phyloP scores from a whole-genome alignment of 1,284 basidiomycete species.

The Porodaedalea pini region DNA sequence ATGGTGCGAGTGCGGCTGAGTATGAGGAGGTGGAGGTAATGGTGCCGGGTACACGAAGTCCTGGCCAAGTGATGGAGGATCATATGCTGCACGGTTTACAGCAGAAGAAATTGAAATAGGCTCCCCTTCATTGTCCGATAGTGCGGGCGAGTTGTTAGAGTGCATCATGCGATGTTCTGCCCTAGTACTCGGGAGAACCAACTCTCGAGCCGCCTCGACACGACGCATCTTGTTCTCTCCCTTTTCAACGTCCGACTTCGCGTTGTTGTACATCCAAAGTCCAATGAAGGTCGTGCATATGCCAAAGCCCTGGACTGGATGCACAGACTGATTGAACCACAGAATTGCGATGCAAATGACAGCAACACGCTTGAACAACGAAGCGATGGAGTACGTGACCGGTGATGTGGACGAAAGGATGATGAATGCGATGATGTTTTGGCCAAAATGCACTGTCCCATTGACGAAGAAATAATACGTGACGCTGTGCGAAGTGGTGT shows the following conservation, averaged over 20 bases:
- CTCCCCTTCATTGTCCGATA: constrained; percentile 19
- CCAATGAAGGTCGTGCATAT: constrained; percentile 89
- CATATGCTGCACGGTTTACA: constrained; percentile 18
- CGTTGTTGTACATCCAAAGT: constrained; percentile 94
- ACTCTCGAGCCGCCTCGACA: constrained; percentile 76
- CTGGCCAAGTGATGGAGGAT: constrained; percentile 19
- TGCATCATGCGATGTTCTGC: constrained; percentile 47
- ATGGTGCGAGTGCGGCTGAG: constrained; percentile 18
- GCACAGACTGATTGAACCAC: constrained; percentile 92
- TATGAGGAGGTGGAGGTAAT: constrained; percentile 14
- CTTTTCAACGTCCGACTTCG: constrained; percentile 89
- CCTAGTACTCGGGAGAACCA: constrained; percentile 70
- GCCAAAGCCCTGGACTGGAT: constrained; percentile 81
- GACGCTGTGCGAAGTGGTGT: constrained; percentile 52
- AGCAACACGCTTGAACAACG: constrained; percentile 94
- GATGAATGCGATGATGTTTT: constrained; percentile 96
- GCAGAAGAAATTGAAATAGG: constrained; percentile 18
- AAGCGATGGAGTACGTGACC: constrained; percentile 98
- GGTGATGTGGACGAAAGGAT: constrained; percentile 95
- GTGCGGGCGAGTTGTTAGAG: constrained; percentile 37
- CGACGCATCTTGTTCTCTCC: constrained; percentile 85
- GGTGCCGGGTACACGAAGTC: constrained; percentile 14
- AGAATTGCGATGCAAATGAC: constrained; percentile 97
- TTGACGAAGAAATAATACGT: constrained; percentile 83
- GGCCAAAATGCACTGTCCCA: constrained; percentile 93